phyloP scores from a whole-genome alignment of 192 early-diverging fungal species.

The Podochytrium sp. region DNA sequence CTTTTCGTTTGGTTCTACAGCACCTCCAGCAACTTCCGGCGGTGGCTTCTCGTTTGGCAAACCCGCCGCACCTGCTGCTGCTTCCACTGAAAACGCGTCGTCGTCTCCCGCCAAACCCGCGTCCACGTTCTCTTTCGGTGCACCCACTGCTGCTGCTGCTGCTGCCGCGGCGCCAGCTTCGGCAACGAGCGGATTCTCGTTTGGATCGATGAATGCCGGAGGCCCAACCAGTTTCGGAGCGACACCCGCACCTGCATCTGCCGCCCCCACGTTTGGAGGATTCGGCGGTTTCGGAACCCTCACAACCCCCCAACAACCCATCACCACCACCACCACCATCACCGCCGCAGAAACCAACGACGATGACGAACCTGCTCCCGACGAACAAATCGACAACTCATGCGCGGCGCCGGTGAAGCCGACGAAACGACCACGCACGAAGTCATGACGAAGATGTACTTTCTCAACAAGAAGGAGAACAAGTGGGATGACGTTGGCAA shows the following conservation, averaged over 20 bases:
- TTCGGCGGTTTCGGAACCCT: slow-evolving; percentile 16
- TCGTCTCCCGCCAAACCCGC: background rate
- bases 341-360: slow-evolving; percentile 17
- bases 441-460: slow-evolving; percentile 27
- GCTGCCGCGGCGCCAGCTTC: background rate
- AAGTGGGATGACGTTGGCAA: slow-evolving; percentile 42
- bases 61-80: background rate
- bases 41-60: slow-evolving; percentile 7
- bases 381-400: slow-evolving; percentile 42
- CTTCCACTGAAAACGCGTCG: background rate
- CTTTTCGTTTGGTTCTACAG: slow-evolving; percentile 9
- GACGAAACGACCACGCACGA: slow-evolving; percentile 39
- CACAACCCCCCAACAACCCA: too few species aligned
- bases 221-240: too few species aligned
- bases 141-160: too few species aligned
- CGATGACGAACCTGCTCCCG: slow-evolving; percentile 36
- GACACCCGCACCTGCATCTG: too few species aligned
- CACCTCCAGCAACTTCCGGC: background rate
- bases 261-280: slow-evolving; percentile 28
- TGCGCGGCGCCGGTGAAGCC: slow-evolving; percentile 51
- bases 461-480: background rate
- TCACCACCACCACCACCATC: background rate
- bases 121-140: background rate
- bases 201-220: too few species aligned
- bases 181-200: slow-evolving; percentile 5